Percentiles rank a stretch among this genome's conserved stretches.
phyloP scores from a whole-genome alignment of 192 early-diverging fungal genomes.

The Anaeromyces robustus region DNA sequence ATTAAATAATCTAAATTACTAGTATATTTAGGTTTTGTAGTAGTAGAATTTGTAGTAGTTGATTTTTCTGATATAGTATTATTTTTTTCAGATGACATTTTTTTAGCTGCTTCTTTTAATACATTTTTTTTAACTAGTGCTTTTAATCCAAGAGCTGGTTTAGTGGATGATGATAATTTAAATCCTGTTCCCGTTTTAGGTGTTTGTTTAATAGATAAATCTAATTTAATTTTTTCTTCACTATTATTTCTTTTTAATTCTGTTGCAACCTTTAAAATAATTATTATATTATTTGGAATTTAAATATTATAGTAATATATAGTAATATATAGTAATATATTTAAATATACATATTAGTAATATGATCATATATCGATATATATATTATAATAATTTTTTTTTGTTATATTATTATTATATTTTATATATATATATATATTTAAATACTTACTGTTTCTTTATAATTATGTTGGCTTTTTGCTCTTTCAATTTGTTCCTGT shows the following conservation, averaged over 20 bases:
- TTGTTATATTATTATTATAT: constrained; percentile 6
- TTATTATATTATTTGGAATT: background rate
- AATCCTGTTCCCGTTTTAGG: background rate
- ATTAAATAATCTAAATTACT: no score
- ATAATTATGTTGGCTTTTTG: constrained; percentile 23
- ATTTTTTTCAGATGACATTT: no score
- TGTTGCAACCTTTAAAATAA: constrained; percentile 7
- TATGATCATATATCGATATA: background rate
- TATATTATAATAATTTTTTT: constrained; percentile 2
- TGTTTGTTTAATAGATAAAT: constrained; percentile 30
- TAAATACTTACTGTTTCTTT: background rate
- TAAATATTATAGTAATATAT: background rate
- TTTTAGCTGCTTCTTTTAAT: no score
- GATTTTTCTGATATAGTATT: no score
- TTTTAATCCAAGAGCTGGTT: no score
- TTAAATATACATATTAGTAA: background rate
- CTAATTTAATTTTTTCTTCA: constrained; percentile 59
- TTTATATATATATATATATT: background rate
- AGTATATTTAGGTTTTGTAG: no score
- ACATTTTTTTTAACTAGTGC: no score
- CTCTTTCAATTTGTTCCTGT: constrained; percentile 68
- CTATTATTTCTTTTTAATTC: constrained; percentile 48
- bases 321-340: background rate
- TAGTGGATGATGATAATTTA: no score
- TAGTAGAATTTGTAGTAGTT: no score